Percentiles rank a stretch among this genome's conserved stretches.
phyloP scores from a whole-genome alignment of 176 grass and related monocot genomes.

The Carex myosuroides region DNA sequence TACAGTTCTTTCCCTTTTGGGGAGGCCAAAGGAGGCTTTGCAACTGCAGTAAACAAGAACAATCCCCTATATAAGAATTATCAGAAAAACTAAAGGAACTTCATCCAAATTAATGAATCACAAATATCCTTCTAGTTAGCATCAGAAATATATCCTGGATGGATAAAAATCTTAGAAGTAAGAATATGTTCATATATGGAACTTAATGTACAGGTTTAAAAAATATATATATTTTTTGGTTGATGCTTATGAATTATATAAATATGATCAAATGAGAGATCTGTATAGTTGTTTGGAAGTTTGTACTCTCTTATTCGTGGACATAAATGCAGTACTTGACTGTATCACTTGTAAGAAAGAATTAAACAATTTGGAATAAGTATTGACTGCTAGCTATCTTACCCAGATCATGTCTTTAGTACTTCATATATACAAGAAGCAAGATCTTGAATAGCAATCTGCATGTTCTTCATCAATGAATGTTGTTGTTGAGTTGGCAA shows the following conservation, averaged over 20 bases:
- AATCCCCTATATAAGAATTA: background rate
- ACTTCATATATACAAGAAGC: too few species aligned
- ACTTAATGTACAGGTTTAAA: background rate
- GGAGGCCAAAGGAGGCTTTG: constrained; percentile 64
- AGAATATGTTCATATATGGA: background rate
- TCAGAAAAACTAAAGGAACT: background rate
- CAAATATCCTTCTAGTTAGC: background rate
- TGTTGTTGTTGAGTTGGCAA: too few species aligned
- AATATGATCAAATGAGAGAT: background rate
- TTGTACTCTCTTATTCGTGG: background rate
- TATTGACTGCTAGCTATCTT: background rate
- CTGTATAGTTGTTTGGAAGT: background rate
- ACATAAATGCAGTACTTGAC: background rate
- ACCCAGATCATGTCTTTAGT: too few species aligned
- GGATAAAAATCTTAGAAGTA: background rate
- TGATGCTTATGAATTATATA: background rate
- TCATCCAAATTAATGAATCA: background rate
- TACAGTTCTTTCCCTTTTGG: constrained; percentile 70
- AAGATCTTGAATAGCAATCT: too few species aligned
- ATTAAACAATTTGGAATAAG: background rate
- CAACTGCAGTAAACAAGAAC: constrained; percentile 22
- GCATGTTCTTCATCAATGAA: too few species aligned
- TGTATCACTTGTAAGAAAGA: constrained; percentile 3
- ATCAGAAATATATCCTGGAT: background rate
- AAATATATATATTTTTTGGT: background rate